phyloP scores from a whole-genome alignment of 2,329 filamentous ascomycete genomes.

The Aspergillus sp. region DNA sequence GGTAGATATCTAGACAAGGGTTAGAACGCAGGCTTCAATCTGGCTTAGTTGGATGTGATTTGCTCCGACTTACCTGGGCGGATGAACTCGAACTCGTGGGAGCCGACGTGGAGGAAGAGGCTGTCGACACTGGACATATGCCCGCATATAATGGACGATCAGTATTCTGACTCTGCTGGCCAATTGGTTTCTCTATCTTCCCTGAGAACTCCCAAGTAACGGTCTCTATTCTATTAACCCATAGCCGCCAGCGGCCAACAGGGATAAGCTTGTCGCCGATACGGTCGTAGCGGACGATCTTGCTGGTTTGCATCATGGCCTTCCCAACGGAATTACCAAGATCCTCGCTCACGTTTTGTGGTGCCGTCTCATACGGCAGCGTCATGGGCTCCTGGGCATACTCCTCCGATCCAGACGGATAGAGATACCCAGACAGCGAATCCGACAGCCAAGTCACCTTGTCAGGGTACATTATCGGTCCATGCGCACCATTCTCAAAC shows the following conservation, averaged over 20 bases:
- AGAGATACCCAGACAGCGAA: neutral
- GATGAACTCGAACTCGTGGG: too few species aligned
- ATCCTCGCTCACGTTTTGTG: neutral
- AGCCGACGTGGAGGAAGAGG: too few species aligned
- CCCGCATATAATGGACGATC: neutral
- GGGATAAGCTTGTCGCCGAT: neutral
- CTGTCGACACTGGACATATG: neutral
- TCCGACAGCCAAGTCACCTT: neutral
- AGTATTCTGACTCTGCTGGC: neutral
- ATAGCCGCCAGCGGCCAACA: neutral
- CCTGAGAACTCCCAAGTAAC: neutral
- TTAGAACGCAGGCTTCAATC: too few species aligned
- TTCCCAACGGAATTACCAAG: neutral
- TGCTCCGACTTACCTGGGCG: too few species aligned
- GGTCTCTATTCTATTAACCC: too few species aligned
- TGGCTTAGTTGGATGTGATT: too few species aligned
- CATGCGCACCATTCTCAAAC: neutral
- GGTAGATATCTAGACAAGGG: accelerated
- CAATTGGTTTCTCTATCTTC: neutral
- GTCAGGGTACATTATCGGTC: neutral
- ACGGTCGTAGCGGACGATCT: neutral
- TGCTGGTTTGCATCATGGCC: neutral
- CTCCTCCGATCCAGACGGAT: neutral
- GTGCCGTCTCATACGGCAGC: neutral
- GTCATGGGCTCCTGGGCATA: neutral